Evolutionary conservation across 1,139 yeast species (phyloP).

Genomic region (Kodamaea fungicola): DNA sequence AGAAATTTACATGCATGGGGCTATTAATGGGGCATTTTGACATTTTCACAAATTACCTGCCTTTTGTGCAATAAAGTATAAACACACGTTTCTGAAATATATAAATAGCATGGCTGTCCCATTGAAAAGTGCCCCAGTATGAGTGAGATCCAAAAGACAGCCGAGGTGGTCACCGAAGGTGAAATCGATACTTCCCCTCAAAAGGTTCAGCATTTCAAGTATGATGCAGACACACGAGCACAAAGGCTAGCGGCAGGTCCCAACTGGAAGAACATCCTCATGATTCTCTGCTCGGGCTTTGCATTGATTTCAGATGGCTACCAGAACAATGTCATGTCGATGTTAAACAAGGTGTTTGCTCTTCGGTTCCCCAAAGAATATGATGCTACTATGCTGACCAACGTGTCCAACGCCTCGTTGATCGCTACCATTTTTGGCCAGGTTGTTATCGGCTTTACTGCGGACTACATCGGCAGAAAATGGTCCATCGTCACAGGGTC

Average conservation of each 20-base stretch:
- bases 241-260: constrained; percentile 29
- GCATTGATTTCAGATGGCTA: constrained; percentile 64
- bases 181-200: neutral
- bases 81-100: too few relatives aligned
- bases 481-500: constrained; percentile 58
- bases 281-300: constrained; percentile 52
- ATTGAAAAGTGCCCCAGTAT: too few relatives aligned
- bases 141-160: neutral
- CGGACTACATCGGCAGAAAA: constrained; percentile 58
- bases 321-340: constrained; percentile 60
- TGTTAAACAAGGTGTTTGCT: constrained; percentile 51
- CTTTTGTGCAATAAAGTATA: too few relatives aligned
- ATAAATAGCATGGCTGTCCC: too few relatives aligned
- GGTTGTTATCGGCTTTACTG: constrained; percentile 49
- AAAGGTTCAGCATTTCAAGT: constrained; percentile 15
- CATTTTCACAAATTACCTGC: too few relatives aligned
- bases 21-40: too few relatives aligned
- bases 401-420: constrained; percentile 56
- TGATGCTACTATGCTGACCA: constrained; percentile 43
- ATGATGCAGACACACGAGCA: constrained; percentile 33
- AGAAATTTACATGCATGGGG: too few relatives aligned
- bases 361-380: constrained; percentile 43
- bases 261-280: constrained; percentile 30
- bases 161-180: constrained; percentile 1
- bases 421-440: constrained; percentile 62